These are phyloP conservation scores for Musa beccarii DNA, from an alignment of 176 grass and related monocot species.

Conservation along the genomic window DNA sequence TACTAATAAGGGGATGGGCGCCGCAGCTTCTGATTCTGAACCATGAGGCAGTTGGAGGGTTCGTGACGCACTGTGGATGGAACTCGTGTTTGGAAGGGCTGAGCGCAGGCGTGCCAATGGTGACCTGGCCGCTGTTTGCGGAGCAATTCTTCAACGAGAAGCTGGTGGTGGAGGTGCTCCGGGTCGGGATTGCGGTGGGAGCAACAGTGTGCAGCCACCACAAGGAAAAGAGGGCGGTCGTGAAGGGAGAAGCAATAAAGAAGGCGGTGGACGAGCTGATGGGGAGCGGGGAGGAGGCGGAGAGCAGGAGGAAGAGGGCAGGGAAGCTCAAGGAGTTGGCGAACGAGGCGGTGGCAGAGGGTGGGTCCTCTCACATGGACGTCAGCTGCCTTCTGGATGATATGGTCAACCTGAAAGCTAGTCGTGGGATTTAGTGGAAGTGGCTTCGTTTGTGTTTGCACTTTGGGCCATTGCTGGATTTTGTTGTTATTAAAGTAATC, in stretches of 20 bases:
- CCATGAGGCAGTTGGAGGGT: slow-evolving; percentile 17
- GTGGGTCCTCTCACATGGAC: not conserved
- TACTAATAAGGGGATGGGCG: slow-evolving; percentile 23
- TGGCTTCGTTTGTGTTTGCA: too few relatives aligned
- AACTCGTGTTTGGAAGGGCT: slow-evolving; percentile 20
- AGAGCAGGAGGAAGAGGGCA: not conserved
- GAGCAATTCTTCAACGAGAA: slow-evolving; percentile 37
- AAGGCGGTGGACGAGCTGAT: not conserved
- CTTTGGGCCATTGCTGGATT: too few relatives aligned
- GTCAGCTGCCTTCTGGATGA: not conserved
- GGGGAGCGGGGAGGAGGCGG: slow-evolving; percentile 5
- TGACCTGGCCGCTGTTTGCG: slow-evolving; percentile 15
- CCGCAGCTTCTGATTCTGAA: slow-evolving; percentile 25
- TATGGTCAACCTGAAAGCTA: not conserved
- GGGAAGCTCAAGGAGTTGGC: not conserved
- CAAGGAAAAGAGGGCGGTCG: not conserved
- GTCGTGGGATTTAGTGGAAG: too few relatives aligned
- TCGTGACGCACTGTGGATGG: slow-evolving; percentile 33
- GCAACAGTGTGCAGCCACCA: not conserved
- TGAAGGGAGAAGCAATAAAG: not conserved
- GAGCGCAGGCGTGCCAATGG: slow-evolving; percentile 26
- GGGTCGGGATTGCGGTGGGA: slow-evolving; percentile 1
- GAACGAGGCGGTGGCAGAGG: not conserved
- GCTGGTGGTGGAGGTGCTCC: slow-evolving; percentile 17
- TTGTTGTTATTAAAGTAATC: too few relatives aligned